Evolutionary conservation across 345 rosid species (phyloP).

Genomic region (Melastoma malabathricum): DNA sequence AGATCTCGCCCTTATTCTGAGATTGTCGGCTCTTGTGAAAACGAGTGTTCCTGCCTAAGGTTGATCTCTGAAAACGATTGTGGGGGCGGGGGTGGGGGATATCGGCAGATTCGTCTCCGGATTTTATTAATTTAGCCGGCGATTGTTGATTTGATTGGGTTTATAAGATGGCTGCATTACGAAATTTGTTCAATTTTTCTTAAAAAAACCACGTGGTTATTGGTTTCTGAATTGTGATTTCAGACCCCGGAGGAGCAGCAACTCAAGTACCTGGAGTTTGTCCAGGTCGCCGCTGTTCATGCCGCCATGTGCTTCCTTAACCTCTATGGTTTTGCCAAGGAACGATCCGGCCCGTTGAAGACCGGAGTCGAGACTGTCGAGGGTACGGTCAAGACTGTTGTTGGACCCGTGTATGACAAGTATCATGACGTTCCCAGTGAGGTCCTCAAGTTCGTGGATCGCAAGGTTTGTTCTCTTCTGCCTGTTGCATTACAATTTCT

Average conservation of each 20-base stretch:
- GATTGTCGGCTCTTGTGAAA: no score
- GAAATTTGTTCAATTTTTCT: no score
- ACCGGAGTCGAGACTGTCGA: constrained; percentile 75
- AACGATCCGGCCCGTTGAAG: constrained; percentile 67
- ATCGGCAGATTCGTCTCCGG: no score
- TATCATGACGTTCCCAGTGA: constrained; percentile 54
- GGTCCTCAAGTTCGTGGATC: constrained; percentile 63
- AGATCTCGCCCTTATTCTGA: not conserved
- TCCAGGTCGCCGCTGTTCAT: constrained; percentile 59
- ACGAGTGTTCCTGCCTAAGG: no score
- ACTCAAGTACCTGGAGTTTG: constrained; percentile 66
- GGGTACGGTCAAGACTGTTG: constrained; percentile 65
- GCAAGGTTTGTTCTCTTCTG: constrained; percentile 32
- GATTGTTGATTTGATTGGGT: no score
- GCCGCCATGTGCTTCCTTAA: constrained; percentile 37
- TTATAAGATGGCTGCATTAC: no score
- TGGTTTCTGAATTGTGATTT: not conserved
- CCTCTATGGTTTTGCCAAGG: constrained; percentile 63
- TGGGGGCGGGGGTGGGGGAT: no score
- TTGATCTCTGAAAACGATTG: no score
- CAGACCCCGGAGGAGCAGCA: constrained; percentile 25
- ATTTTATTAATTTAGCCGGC: no score
- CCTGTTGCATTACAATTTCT: no score
- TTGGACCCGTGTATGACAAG: constrained; percentile 59
- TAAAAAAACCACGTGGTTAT: no score